phyloP scores from a whole-genome alignment of 106 monocot species.

The Alisma plantagoaquatica region DNA sequence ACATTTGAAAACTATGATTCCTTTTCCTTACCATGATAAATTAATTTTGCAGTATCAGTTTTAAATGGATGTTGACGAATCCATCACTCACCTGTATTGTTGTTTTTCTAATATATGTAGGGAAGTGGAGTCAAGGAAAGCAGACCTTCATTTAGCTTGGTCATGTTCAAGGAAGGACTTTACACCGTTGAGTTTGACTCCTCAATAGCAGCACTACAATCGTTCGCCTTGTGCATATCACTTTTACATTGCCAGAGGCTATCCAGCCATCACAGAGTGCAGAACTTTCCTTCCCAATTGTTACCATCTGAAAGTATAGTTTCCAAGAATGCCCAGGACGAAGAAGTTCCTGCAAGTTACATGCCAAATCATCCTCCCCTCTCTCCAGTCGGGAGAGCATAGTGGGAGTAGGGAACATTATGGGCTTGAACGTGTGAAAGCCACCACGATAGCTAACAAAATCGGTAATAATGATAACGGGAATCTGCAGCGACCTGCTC shows the following conservation, averaged over 20 bases:
- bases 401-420: no score
- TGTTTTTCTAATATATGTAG: slow-evolving; percentile 19
- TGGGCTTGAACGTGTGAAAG: no score
- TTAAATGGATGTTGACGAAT: no score
- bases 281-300: no score
- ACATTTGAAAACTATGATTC: no score
- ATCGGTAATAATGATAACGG: no score
- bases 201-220: slow-evolving; percentile 60
- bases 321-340: slow-evolving; percentile 8
- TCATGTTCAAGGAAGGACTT: slow-evolving; percentile 52
- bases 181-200: slow-evolving; percentile 60
- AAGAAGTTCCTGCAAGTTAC: neutral
- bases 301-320: no score
- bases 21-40: no score
- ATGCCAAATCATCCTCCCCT: slow-evolving; percentile 10
- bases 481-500: no score
- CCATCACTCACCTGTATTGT: neutral
- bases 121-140: slow-evolving; percentile 22
- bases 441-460: no score
- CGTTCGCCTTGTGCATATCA: slow-evolving; percentile 67
- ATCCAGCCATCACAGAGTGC: neutral
- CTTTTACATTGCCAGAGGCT: slow-evolving; percentile 37
- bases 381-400: slow-evolving; percentile 11
- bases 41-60: no score
- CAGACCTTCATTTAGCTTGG: slow-evolving; percentile 49